These are phyloP conservation scores for Tolypocladium nubicola DNA, from an alignment of 2,329 filamentous ascomycete species.

Conservation along the genomic window DNA sequence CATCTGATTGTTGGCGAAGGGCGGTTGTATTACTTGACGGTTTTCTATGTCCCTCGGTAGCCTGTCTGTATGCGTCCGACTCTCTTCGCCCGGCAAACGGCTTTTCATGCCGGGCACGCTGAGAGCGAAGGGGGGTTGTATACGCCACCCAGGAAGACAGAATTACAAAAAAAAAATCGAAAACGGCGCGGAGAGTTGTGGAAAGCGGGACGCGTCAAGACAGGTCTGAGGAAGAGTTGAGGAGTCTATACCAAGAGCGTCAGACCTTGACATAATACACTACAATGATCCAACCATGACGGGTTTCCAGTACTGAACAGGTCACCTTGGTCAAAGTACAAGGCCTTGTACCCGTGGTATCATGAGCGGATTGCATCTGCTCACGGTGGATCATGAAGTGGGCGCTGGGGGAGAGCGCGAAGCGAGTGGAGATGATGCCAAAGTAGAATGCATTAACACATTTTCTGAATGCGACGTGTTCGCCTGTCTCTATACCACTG, in stretches of 20 bases:
- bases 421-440: not conserved
- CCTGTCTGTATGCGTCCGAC: slow-evolving; percentile 12
- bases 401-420: not conserved
- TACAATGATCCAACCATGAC: slow-evolving; percentile 20
- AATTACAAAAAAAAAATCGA: not conserved
- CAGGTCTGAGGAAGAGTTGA: not conserved
- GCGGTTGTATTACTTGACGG: slow-evolving; percentile 26
- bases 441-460: not conserved
- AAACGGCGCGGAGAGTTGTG: slow-evolving; percentile 10
- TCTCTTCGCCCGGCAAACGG: slow-evolving; percentile 5
- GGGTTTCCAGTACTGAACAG: not conserved
- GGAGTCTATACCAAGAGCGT: slow-evolving; percentile 17
- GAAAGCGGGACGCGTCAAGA: slow-evolving; percentile 2
- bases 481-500: no score
- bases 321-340: not conserved
- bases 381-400: not conserved
- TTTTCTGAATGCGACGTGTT: no score
- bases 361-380: not conserved
- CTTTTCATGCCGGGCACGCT: not conserved
- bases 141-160: slow-evolving; percentile 3
- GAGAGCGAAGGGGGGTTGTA: slow-evolving; percentile 2
- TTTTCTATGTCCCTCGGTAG: slow-evolving; percentile 18
- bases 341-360: not conserved
- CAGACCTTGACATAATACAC: slow-evolving; percentile 26
- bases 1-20: slow-evolving; percentile 18